Percentiles rank a stretch among this genome's conserved stretches.
These are phyloP conservation scores for Serendipita sp. DNA, from an alignment of 768 basidiomycete species.

Conservation along the genomic window DNA sequence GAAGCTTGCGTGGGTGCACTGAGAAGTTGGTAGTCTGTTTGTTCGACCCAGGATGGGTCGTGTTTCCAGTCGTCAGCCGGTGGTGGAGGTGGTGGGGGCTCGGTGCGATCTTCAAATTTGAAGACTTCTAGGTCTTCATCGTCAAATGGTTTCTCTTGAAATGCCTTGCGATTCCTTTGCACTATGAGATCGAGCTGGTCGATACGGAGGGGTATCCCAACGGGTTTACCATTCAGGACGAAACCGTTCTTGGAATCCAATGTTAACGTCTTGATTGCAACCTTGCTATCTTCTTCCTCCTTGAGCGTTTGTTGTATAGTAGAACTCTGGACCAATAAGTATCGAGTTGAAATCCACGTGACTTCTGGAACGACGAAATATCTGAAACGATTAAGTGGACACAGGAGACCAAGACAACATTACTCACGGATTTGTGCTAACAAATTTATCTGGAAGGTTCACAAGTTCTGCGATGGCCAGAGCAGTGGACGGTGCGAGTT, in stretches of 20 bases:
- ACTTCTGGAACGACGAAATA: conserved; percentile 47
- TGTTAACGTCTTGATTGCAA: conserved; percentile 20
- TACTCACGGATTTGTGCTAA: conserved; percentile 17
- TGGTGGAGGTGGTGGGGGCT: conserved; percentile 6
- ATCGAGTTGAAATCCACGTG: conserved; percentile 50
- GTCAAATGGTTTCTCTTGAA: conserved; percentile 28
- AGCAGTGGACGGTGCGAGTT: conserved; percentile 29
- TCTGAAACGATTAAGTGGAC: conserved; percentile 4
- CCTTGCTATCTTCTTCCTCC: background rate
- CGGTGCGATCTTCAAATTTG: conserved; percentile 10
- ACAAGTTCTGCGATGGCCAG: conserved; percentile 50
- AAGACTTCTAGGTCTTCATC: conserved; percentile 34
- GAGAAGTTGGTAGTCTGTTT: conserved; percentile 30
- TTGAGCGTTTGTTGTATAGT: background rate
- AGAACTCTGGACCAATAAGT: conserved; percentile 36
- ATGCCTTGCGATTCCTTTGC: conserved; percentile 23
- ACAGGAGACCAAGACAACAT: background rate
- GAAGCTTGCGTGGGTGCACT: conserved; percentile 46
- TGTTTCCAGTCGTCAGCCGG: conserved; percentile 38
- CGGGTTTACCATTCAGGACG: conserved; percentile 18
- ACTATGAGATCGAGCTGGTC: conserved; percentile 37
- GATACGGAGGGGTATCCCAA: conserved; percentile 42
- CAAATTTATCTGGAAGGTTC: conserved; percentile 40
- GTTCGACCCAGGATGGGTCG: conserved; percentile 31
- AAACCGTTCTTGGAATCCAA: conserved; percentile 34